A percentile compares a stretch with the other conserved stretches of the same genome.
These are phyloP conservation scores for Mycena chlorophos DNA, from an alignment of 768 basidiomycete genomes.

Conservation along the genomic window DNA sequence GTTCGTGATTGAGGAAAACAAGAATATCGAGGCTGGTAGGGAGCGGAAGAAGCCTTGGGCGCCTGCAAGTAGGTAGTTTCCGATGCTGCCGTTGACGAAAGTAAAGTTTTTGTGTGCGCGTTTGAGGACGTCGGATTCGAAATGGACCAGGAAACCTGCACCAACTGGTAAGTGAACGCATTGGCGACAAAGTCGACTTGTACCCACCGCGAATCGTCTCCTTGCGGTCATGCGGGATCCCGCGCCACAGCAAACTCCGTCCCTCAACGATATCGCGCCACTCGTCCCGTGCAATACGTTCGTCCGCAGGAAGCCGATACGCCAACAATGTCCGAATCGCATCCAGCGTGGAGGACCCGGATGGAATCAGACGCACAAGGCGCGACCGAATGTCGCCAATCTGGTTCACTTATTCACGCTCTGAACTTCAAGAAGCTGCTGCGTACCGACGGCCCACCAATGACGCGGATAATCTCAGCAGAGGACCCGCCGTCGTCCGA, in stretches of 20 bases:
- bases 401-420: constrained; percentile 5
- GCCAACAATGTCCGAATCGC: constrained; percentile 78
- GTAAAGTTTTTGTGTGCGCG: constrained; percentile 94
- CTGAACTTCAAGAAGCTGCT: neutral
- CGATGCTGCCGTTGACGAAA: constrained; percentile 88
- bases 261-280: constrained; percentile 95
- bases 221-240: constrained; percentile 86
- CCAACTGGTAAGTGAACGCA: too few species aligned
- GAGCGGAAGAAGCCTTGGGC: constrained; percentile 90
- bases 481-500: constrained; percentile 96
- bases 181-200: constrained; percentile 1
- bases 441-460: constrained; percentile 78
- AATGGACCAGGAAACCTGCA: constrained; percentile 87
- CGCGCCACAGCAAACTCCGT: constrained; percentile 73
- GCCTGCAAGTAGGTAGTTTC: constrained; percentile 89
- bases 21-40: constrained; percentile 88
- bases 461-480: constrained; percentile 88
- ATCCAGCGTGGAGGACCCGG: constrained; percentile 64
- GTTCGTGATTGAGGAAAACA: constrained; percentile 89
- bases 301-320: constrained; percentile 72
- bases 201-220: constrained; percentile 81
- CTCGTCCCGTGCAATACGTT: constrained; percentile 79
- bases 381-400: constrained; percentile 84
- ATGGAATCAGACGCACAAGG: constrained; percentile 83
- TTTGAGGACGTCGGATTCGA: constrained; percentile 84